Percentiles rank a stretch among this genome's conserved stretches.
These are phyloP conservation scores for Boletus rubropictus DNA, from an alignment of 768 basidiomycete species.

Conservation along the genomic window DNA sequence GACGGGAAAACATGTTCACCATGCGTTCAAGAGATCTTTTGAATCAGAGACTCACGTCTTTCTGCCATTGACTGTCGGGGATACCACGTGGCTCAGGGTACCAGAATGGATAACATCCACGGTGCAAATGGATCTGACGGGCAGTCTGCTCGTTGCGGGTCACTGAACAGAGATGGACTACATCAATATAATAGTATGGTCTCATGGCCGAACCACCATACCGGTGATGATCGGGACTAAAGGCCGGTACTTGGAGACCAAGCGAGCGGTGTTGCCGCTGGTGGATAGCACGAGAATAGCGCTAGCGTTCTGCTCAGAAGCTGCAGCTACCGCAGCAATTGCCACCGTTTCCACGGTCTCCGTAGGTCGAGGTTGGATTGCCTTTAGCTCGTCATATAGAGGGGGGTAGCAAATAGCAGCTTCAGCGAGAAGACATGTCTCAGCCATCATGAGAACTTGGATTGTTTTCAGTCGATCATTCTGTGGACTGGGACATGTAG, in stretches of 20 bases:
- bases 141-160: constrained; percentile 95
- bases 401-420: constrained; percentile 93
- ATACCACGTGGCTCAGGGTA: constrained; percentile 93
- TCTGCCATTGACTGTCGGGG: constrained; percentile 90
- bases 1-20: constrained; percentile 10
- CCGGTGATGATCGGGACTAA: constrained; percentile 91
- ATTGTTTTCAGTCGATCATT: constrained; percentile 6
- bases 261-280: constrained; percentile 91
- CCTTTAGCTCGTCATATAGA: constrained; percentile 82
- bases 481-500: not conserved
- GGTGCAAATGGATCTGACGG: constrained; percentile 93
- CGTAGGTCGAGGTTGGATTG: constrained; percentile 79
- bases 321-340: constrained; percentile 92
- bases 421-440: constrained; percentile 96
- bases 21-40: not conserved
- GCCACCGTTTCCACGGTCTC: constrained; percentile 94
- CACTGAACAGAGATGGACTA: constrained; percentile 41
- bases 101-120: constrained; percentile 96
- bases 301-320: constrained; percentile 89
- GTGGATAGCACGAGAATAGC: constrained; percentile 97
- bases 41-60: constrained; percentile 58
- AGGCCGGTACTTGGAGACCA: constrained; percentile 95
- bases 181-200: constrained; percentile 6
- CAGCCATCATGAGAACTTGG: constrained; percentile 97
- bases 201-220: constrained; percentile 31